Evolutionary conservation across 2,329 filamentous ascomycete species (phyloP).

Genomic region (Clarireedia sp.): DNA sequence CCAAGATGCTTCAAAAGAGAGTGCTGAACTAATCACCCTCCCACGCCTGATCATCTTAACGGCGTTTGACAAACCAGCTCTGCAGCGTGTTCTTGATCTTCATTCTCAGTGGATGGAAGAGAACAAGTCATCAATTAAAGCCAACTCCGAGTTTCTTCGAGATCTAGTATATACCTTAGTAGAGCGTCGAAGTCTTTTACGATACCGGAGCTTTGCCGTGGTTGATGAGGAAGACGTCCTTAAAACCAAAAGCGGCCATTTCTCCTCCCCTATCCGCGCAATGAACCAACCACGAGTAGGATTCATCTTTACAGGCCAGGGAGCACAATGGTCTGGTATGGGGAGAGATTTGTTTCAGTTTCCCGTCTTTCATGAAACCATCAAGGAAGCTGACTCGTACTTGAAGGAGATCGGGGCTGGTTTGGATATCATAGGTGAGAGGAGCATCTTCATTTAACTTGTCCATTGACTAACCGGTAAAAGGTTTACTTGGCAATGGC

Average conservation of each 20-base stretch:
- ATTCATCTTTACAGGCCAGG: conserved; percentile 16
- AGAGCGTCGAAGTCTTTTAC: background rate
- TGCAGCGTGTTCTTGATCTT: background rate
- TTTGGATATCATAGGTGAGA: conserved; percentile 23
- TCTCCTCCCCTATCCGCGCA: background rate
- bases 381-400: conserved; percentile 20
- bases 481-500: conserved; percentile 4
- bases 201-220: background rate
- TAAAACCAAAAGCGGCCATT: background rate
- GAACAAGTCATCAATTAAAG: background rate
- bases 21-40: background rate
- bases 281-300: background rate
- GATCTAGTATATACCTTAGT: background rate
- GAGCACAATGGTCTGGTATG: conserved; percentile 15
- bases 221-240: background rate
- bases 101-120: background rate
- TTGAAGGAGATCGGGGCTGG: conserved; percentile 33
- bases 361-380: background rate
- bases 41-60: background rate
- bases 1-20: background rate
- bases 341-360: conserved; percentile 7
- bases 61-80: background rate
- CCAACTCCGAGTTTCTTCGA: background rate
- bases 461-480: background rate
- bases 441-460: background rate